Evolutionary conservation across 2,329 filamentous ascomycete species (phyloP).

Genomic region (Ceratocystis variospora): DNA sequence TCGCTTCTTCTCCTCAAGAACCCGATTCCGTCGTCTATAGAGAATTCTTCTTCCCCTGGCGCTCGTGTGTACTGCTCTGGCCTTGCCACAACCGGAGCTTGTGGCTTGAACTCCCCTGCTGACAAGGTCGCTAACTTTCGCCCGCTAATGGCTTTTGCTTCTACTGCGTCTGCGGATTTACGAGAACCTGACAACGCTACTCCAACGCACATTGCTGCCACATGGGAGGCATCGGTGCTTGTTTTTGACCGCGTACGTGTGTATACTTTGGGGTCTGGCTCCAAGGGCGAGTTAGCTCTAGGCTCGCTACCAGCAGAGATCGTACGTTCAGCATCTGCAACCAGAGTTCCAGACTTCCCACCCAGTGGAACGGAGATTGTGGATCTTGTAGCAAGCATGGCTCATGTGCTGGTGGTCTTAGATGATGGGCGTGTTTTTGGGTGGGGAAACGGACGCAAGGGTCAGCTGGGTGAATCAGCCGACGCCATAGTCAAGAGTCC

Average conservation of each 20-base stretch:
- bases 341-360: conserved; percentile 48
- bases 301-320: conserved; percentile 33
- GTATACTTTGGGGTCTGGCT: conserved; percentile 51
- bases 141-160: conserved; percentile 15
- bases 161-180: background rate
- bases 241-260: conserved; percentile 38
- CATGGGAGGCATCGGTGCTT: conserved; percentile 63
- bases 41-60: conserved; percentile 53
- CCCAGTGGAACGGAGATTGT: conserved; percentile 43
- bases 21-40: background rate
- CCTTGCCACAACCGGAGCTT: conserved; percentile 32
- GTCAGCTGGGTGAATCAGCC: conserved; percentile 56
- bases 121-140: conserved; percentile 18
- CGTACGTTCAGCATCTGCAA: conserved; percentile 35
- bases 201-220: conserved; percentile 45
- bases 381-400: conserved; percentile 59
- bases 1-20: conserved; percentile 56
- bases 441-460: conserved; percentile 79
- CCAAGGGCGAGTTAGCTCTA: conserved; percentile 59
- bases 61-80: conserved; percentile 26
- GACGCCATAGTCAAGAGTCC: conserved; percentile 42
- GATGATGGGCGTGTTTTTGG: conserved; percentile 66
- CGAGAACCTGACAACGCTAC: conserved; percentile 18
- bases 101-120: conserved; percentile 29
- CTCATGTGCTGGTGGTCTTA: conserved; percentile 61